Evolutionary conservation across 495 filamentous ascomycete species (phyloP).

Genomic region (Aspergillus panamensis): DNA sequence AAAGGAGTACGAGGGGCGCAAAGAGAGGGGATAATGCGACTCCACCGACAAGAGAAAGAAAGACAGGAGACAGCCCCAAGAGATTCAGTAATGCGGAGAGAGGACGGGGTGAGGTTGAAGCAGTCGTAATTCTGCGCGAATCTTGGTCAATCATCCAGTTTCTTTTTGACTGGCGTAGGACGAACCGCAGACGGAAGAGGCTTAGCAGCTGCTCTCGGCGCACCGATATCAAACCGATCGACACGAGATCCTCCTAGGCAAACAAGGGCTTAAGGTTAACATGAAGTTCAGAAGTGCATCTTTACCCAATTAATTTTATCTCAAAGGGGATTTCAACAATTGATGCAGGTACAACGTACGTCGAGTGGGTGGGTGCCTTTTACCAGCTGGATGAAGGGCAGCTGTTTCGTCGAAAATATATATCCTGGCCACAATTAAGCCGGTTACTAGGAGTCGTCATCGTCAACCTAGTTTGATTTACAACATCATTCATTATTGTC

Average conservation of each 20-base stretch:
- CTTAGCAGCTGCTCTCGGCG: constrained; percentile 18
- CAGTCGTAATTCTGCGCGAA: constrained; percentile 8
- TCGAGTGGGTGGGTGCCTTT: no score
- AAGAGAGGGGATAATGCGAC: neutral
- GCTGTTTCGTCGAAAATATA: no score
- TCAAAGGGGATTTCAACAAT: no score
- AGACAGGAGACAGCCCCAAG: neutral
- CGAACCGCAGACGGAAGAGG: constrained; percentile 14
- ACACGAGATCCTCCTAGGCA: neutral
- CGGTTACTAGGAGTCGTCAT: neutral
- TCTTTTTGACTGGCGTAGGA: constrained; percentile 3
- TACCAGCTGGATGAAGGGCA: no score
- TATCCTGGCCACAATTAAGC: neutral
- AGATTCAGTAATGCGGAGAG: neutral
- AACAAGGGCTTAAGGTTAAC: neutral
- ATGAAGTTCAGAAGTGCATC: neutral
- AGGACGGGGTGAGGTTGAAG: neutral
- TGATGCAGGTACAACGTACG: no score
- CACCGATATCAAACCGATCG: constrained; percentile 6
- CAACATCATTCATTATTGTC: neutral
- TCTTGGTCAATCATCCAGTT: constrained; percentile 1
- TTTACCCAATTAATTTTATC: neutral
- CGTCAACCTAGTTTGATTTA: neutral
- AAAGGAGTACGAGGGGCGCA: neutral
- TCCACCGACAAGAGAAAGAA: neutral